Evolutionary conservation across 768 basidiomycete species (phyloP).

Genomic region (Naganishia antarctica): DNA sequence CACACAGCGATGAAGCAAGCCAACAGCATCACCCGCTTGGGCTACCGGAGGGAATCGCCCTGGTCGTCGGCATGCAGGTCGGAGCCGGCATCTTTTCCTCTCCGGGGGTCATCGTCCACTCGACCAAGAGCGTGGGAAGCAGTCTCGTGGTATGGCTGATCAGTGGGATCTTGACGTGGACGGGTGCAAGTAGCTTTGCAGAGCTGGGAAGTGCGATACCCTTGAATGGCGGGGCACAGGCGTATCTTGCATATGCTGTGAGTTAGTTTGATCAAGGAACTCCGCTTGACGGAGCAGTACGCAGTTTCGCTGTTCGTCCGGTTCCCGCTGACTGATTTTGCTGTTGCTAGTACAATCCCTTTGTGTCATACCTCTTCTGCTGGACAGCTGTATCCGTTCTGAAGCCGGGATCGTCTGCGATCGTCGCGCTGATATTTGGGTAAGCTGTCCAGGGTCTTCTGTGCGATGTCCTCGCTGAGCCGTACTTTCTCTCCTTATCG

Average conservation of each 20-base stretch:
- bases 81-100: slow-evolving; percentile 94
- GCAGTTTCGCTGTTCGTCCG: no score
- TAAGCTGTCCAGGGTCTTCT: slow-evolving; percentile 8
- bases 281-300: no score
- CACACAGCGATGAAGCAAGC: neutral
- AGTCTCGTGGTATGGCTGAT: slow-evolving; percentile 78
- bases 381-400: slow-evolving; percentile 90
- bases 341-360: slow-evolving; percentile 42
- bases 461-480: no score
- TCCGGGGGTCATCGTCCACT: slow-evolving; percentile 83
- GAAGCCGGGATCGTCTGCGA: slow-evolving; percentile 60
- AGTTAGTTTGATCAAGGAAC: slow-evolving; percentile 43
- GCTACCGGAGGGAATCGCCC: slow-evolving; percentile 64
- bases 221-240: slow-evolving; percentile 57
- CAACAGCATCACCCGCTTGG: slow-evolving; percentile 17
- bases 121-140: slow-evolving; percentile 82
- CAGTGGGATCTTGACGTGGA: slow-evolving; percentile 84
- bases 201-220: slow-evolving; percentile 88
- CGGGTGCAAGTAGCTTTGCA: slow-evolving; percentile 73
- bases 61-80: slow-evolving; percentile 78
- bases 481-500: no score
- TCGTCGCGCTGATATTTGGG: slow-evolving; percentile 66
- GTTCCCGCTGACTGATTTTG: no score
- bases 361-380: slow-evolving; percentile 75
- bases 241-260: slow-evolving; percentile 84